A percentile compares a stretch with the other conserved stretches of the same genome.
phyloP scores from a whole-genome alignment of 305 asterid genomes.

The Striga hermonthica region DNA sequence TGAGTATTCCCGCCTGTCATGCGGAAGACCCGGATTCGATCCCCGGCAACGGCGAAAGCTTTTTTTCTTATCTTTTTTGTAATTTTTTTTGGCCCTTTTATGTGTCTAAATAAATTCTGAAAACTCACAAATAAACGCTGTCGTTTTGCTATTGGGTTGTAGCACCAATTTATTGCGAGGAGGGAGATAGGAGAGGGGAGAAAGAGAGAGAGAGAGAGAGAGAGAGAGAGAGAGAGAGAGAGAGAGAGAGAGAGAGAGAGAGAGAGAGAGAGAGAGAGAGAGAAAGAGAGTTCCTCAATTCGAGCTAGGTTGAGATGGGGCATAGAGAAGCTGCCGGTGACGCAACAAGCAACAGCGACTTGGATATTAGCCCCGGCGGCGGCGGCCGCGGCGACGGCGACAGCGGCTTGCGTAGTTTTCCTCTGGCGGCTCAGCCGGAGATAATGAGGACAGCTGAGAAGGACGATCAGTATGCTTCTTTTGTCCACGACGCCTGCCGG shows the following conservation, averaged over 20 bases:
- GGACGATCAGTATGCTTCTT: conserved; percentile 96
- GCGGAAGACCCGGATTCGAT: conserved; percentile 96
- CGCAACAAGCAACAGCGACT: conserved; percentile 35
- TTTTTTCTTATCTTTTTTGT: neutral
- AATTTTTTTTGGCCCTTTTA: neutral
- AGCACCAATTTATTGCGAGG: conserved; percentile 15
- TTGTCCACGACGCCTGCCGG: conserved; percentile 93
- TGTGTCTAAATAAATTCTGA: neutral
- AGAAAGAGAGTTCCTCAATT: neutral
- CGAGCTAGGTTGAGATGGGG: conserved; percentile 37
- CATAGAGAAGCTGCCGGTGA: conserved; percentile 45
- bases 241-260: no score
- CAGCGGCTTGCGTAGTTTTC: conserved; percentile 55
- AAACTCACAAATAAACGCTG: neutral
- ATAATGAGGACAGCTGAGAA: conserved; percentile 98
- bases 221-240: no score
- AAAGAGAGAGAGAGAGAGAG: no score
- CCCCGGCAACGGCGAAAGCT: conserved; percentile 90
- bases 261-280: conserved; percentile 12
- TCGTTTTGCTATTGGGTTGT: conserved; percentile 1
- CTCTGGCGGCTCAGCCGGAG: conserved; percentile 90
- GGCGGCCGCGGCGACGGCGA: conserved; percentile 39
- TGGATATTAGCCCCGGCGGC: conserved; percentile 40
- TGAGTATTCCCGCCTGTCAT: conserved; percentile 81
- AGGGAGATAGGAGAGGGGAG: no score